phyloP scores from a whole-genome alignment of 1,139 yeast species.

The Sugiyamaella novakii region DNA sequence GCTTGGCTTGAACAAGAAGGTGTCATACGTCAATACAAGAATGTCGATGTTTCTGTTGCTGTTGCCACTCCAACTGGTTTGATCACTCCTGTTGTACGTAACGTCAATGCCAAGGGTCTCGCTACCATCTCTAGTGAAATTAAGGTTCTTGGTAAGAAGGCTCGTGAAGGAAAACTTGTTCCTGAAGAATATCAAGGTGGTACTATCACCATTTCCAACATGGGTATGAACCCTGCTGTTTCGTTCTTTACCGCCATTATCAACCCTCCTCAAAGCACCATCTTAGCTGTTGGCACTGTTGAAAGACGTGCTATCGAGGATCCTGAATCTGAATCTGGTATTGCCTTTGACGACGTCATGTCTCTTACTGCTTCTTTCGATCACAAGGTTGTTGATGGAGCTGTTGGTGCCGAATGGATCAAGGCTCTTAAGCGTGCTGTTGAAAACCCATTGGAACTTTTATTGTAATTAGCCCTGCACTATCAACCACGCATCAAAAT shows the following conservation, averaged over 20 bases:
- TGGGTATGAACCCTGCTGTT: constrained; percentile 98
- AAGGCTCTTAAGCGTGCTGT: constrained; percentile 85
- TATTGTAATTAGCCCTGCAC: constrained; percentile 53
- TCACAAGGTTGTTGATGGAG: constrained; percentile 97
- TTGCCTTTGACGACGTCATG: constrained; percentile 87
- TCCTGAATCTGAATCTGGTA: constrained; percentile 85
- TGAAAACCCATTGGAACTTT: constrained; percentile 94
- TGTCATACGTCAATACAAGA: constrained; percentile 86
- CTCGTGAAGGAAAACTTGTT: constrained; percentile 84
- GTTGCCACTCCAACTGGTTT: constrained; percentile 98
- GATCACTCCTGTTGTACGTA: constrained; percentile 90
- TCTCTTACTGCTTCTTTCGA: constrained; percentile 95
- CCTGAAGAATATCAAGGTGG: constrained; percentile 99
- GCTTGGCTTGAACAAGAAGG: constrained; percentile 91
- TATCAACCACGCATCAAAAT: not conserved
- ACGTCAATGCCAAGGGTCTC: constrained; percentile 86
- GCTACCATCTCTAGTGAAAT: constrained; percentile 76
- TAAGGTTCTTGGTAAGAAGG: constrained; percentile 94
- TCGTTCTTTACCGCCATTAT: constrained; percentile 90
- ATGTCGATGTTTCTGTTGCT: constrained; percentile 96
- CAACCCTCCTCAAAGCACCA: constrained; percentile 96
- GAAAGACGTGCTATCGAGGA: constrained; percentile 94
- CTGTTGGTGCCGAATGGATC: constrained; percentile 96
- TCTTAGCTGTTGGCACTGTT: constrained; percentile 90
- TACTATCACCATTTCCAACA: constrained; percentile 94